phyloP scores from a whole-genome alignment of 345 rosid genomes.

The Sisymbrium altissimum region DNA sequence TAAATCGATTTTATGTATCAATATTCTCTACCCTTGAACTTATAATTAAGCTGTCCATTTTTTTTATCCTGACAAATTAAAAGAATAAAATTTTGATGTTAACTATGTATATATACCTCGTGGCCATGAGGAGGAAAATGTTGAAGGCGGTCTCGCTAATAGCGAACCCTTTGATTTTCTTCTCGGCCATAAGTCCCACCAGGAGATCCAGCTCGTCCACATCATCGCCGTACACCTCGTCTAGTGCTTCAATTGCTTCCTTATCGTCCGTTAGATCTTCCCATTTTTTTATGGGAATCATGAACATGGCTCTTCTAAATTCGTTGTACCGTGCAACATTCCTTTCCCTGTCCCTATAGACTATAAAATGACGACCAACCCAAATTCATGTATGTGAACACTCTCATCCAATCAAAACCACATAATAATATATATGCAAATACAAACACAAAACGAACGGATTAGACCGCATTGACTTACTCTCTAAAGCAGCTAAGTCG shows the following conservation, averaged over 20 bases:
- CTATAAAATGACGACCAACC: conserved; percentile 18
- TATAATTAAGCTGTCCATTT: not conserved
- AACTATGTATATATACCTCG: conserved; percentile 33
- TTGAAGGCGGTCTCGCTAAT: conserved; percentile 62
- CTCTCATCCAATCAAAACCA: not conserved
- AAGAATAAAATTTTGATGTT: not conserved
- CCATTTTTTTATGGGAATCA: conserved; percentile 55
- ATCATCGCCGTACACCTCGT: conserved; percentile 48
- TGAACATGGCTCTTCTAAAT: conserved; percentile 40
- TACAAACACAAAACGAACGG: too few relatives aligned
- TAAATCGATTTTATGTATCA: not conserved
- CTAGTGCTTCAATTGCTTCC: conserved; percentile 37
- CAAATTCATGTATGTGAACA: not conserved
- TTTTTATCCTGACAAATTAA: not conserved
- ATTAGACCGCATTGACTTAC: too few relatives aligned
- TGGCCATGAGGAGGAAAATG: conserved; percentile 50
- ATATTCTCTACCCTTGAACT: not conserved
- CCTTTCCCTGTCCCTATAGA: conserved; percentile 65
- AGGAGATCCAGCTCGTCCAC: conserved; percentile 55
- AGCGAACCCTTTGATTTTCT: conserved; percentile 62
- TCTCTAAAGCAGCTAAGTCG: conserved; percentile 54
- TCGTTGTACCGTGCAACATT: conserved; percentile 55
- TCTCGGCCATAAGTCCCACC: conserved; percentile 65
- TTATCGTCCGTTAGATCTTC: conserved; percentile 58
- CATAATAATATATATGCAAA: not conserved